These are phyloP conservation scores for Sparassis latifolia DNA, from an alignment of 1,284 basidiomycete species.

Conservation along the genomic window DNA sequence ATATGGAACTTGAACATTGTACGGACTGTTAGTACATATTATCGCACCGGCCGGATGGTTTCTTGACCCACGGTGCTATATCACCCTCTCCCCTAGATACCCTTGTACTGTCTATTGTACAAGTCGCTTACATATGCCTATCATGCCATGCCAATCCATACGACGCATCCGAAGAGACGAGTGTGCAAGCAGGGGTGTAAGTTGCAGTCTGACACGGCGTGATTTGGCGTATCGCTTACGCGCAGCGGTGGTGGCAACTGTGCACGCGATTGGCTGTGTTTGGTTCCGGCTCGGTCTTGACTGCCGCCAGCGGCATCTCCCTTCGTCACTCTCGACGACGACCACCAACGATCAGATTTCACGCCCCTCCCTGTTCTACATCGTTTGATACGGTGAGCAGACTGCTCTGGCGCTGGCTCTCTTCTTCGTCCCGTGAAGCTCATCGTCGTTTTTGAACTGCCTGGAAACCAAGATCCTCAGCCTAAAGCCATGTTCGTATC, in stretches of 20 bases:
- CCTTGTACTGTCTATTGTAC: background rate
- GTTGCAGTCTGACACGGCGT: no score
- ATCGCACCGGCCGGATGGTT: background rate
- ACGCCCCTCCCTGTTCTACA: slow-evolving; percentile 12
- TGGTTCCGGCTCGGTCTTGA: slow-evolving; percentile 13
- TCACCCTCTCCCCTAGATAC: background rate
- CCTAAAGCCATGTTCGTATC: slow-evolving; percentile 20
- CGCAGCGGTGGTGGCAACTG: no score
- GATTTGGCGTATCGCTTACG: no score
- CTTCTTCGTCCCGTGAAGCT: background rate
- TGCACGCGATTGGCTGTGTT: slow-evolving; percentile 17
- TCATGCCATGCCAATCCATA: background rate
- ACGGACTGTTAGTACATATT: background rate
- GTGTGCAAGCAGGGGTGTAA: no score
- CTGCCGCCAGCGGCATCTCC: slow-evolving; percentile 18
- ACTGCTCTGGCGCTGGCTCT: no score
- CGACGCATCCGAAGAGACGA: no score
- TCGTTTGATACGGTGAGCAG: slow-evolving; percentile 19
- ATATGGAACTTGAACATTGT: background rate
- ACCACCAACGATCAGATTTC: slow-evolving; percentile 19
- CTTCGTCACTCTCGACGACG: slow-evolving; percentile 15
- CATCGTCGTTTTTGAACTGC: background rate
- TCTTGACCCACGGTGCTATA: background rate
- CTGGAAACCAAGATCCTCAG: slow-evolving; percentile 3
- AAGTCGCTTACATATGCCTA: background rate